Evolutionary conservation across 495 filamentous ascomycete species (phyloP), one percentile per base, ranked within the genome.

Genomic region (Penicillium dipodomyicola): DNA sequence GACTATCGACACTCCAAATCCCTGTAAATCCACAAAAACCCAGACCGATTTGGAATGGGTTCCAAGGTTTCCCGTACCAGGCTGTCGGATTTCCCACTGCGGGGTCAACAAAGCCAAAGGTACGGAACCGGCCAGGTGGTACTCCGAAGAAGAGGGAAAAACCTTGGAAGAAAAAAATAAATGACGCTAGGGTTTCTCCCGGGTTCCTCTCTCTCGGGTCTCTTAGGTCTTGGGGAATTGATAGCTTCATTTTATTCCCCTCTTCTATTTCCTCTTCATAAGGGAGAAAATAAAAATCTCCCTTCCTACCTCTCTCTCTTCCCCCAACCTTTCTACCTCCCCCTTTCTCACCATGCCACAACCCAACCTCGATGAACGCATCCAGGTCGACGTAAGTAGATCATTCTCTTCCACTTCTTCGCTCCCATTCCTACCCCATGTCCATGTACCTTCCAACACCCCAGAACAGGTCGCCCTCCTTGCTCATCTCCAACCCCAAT

Each of bases 301-400:
- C 29, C 20, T 20, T 32, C 27, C 19, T n/a, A n/a, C n/a, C n/a
- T n/a, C n/a, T 25, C 12, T 20, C 22, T 50, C 37, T 32, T 48
- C 15, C 3, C 56, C 22, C 9, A 25, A 23, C 22, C 20, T 50
- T 37, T n/a, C 49, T 19, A 17, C 19, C 33, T 17, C 47, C 20
- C 42, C 25, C 37, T 49, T 25, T 46, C 42, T 32, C 17, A 58
- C 27, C 52, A 75, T 75, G 72, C 58, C 67, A 44, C 69, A 68
- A 23, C 71, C 71, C 50, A 72, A 72, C 46, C 51, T 60, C 39
- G 25, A 71, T 35, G 72, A 74, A 54, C 66, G 64, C 37, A 77
- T 77, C 29, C 67, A 70, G 35, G 58, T 74, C 48, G 74, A 77
- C 66, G 74, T 77, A 70, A 71, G 69, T 9, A 8, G 10, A 42